A percentile compares a stretch with the other conserved stretches of the same genome.
Evolutionary conservation across 352 stramenopile species (phyloP).

Genomic region (Globisporangium polare): DNA sequence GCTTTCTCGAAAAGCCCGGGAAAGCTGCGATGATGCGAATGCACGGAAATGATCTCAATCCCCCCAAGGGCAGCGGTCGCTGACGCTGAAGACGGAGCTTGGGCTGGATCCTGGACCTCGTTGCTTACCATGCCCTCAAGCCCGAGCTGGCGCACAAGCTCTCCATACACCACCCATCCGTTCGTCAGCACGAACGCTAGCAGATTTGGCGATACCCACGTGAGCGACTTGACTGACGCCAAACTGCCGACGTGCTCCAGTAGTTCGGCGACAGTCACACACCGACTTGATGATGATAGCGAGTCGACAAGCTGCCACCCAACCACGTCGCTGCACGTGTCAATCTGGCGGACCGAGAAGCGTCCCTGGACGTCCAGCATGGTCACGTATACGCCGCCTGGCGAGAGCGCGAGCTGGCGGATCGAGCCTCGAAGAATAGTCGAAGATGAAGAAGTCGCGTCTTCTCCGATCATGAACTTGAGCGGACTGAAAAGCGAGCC

Average conservation of each 20-base stretch:
- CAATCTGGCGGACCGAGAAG: conserved; percentile 57
- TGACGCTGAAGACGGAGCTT: neutral
- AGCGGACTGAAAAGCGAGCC: conserved; percentile 29
- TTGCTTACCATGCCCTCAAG: neutral
- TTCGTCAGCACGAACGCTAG: conserved; percentile 9
- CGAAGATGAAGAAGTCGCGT: conserved; percentile 5
- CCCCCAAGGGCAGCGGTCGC: neutral
- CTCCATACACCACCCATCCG: conserved; percentile 9
- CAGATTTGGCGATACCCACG: conserved; percentile 6
- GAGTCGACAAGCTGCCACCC: conserved; percentile 43
- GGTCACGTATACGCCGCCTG: conserved; percentile 43
- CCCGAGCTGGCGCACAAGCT: conserved; percentile 1
- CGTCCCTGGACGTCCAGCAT: conserved; percentile 46
- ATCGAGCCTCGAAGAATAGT: conserved; percentile 31
- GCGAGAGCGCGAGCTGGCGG: conserved; percentile 37
- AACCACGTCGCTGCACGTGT: conserved; percentile 49
- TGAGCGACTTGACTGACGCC: neutral
- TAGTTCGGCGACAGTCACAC: neutral
- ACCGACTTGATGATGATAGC: neutral
- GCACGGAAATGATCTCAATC: conserved; percentile 6
- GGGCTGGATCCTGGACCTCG: neutral
- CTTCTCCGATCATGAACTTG: conserved; percentile 35
- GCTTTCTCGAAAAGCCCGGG: neutral
- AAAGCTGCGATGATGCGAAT: conserved; percentile 1
- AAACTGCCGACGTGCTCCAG: neutral